phyloP scores from a whole-genome alignment of 345 rosid species.

The Firmiana major region DNA sequence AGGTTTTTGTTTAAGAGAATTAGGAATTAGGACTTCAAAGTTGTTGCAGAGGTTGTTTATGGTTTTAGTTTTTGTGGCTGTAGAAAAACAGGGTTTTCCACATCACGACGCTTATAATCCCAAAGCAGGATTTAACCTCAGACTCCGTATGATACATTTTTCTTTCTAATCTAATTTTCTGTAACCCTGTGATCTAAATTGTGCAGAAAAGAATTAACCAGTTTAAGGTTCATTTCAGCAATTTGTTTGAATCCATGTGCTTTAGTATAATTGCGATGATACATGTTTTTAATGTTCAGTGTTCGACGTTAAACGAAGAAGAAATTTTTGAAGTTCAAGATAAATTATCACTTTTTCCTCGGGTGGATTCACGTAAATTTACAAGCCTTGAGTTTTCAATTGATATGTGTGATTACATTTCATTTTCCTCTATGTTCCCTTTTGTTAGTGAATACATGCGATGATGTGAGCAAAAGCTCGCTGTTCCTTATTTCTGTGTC shows the following conservation, averaged over 20 bases:
- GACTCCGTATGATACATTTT: slow-evolving; percentile 59
- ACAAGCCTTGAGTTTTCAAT: not conserved
- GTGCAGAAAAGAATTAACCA: not conserved
- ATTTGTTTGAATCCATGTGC: not conserved
- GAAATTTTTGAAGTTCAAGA: slow-evolving; percentile 95
- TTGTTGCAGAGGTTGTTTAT: slow-evolving; percentile 18
- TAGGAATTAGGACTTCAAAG: not conserved
- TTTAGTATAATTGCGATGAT: not conserved
- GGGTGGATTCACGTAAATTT: slow-evolving; percentile 96
- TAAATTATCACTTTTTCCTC: slow-evolving; percentile 72
- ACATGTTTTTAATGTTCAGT: slow-evolving; percentile 32
- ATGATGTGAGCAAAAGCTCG: not conserved
- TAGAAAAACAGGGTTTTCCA: slow-evolving; percentile 95
- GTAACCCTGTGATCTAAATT: not conserved
- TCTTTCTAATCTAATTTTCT: not conserved
- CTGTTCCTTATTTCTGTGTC: not conserved
- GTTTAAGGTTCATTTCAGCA: not conserved
- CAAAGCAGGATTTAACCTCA: slow-evolving; percentile 97
- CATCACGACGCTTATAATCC: slow-evolving; percentile 85
- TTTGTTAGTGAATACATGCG: not conserved
- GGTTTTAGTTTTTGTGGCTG: slow-evolving; percentile 13
- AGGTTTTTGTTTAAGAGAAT: not conserved
- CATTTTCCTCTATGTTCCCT: not conserved
- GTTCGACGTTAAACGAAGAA: slow-evolving; percentile 88
- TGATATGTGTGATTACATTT: not conserved